Conservation (phyloP, 441 rosid species). For the Populus tomentosa region DNA sequence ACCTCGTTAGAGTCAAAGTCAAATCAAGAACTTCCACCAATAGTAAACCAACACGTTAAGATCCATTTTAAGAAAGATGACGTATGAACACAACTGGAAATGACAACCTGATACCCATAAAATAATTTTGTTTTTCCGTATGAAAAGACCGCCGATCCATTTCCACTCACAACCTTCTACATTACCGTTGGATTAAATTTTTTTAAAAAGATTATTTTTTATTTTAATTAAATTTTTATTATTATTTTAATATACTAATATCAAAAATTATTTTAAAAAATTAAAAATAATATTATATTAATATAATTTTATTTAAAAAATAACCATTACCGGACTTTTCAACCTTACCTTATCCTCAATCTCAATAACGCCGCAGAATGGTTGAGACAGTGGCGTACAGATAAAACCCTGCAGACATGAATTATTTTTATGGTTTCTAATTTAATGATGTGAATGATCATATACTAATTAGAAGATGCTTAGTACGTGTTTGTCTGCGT, state of each 20-base stretch:
- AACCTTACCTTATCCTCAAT: no score
- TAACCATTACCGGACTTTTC: no score
- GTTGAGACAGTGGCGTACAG: not conserved
- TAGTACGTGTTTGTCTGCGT: not conserved
- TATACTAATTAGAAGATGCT: not conserved
- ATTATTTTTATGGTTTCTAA: not conserved
- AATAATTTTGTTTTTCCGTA: not conserved
- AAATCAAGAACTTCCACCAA: constrained; percentile 12
- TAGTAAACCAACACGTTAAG: constrained; percentile 33
- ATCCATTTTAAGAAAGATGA: constrained; percentile 51
- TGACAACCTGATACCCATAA: not conserved
- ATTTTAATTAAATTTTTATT: no score
- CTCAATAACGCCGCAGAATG: no score
- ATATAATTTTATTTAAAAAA: no score
- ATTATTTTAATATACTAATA: no score
- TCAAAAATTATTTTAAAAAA: no score
- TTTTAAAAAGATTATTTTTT: no score
- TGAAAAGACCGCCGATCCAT: not conserved
- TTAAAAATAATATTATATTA: no score
- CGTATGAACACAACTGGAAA: constrained; percentile 27
- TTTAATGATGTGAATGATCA: not conserved
- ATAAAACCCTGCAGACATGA: not conserved
- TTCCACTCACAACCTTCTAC: not conserved
- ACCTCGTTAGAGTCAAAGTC: no score
- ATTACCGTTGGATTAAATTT: no score